Evolutionary conservation across 805 yeast species (phyloP), one percentile per base, ranked within the genome.

Genomic region (Metschnikowia lunata): DNA sequence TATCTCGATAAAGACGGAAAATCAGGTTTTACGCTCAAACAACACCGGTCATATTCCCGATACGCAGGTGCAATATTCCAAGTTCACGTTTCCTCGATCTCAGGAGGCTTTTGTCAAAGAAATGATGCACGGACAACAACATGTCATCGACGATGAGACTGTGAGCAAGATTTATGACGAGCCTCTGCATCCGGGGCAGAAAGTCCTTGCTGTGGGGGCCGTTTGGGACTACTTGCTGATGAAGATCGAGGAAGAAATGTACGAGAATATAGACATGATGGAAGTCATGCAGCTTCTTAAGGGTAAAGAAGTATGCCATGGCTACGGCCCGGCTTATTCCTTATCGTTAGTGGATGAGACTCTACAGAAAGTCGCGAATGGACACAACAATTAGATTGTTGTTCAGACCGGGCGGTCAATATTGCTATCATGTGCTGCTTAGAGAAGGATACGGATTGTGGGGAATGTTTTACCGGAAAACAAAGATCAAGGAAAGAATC

Each of bases 261-360:
- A 67, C 32, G 57, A 63, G 18, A 74, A 74, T 8, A 56, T 85
- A 34, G 85, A 85, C 57, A 67, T 85, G 35, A 63, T 70, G n/a
- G 66, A 61, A 31, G 76, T 87, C 3, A 80, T 88, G 82, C 59
- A 64, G 14, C 62, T 60, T 26, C 68, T 88, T 42, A 76, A 72
- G 56, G 95, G 93, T 1, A 61, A 74, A 30, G 95, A 86, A 59
- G 72, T 68, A 32, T 88, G 96, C 57, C 91, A 87, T 59, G 93
- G 90, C 1, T 75, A 69, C 55, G 96, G 96, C 0, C 85, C 87
- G 7, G 86, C 85, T 1, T 81, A 81, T 52, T 71, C 78, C 0
- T 48, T 78, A 32, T 58, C 56, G 1, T 31, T 69, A 40, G 73
- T 80, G 14, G 73, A 79, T 47, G 55, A 29, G 6, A 51, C 49